Evolutionary conservation across 257 asterid genomes (phyloP), one percentile per base, ranked within the genome.

Genomic region (Ehretia macrophylla): DNA sequence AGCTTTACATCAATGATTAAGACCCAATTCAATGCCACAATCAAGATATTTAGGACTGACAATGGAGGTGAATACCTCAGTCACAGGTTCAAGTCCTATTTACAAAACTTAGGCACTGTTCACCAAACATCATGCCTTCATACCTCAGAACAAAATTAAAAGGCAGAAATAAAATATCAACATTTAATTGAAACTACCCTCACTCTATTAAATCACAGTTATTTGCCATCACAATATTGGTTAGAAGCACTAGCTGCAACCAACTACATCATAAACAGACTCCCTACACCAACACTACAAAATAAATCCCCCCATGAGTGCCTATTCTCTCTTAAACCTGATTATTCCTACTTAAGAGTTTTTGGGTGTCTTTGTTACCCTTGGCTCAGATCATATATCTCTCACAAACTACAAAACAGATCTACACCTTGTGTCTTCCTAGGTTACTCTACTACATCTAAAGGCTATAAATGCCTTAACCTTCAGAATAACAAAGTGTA

Each of bases 371-470:
- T n/a, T n/a, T n/a, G n/a, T n/a, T n/a, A n/a, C n/a, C n/a, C n/a
- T n/a, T n/a, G n/a, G n/a, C n/a, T n/a, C n/a, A n/a, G n/a, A n/a
- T n/a, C n/a, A n/a, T 1, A n/a, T n/a, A n/a, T n/a, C n/a, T n/a
- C n/a, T n/a, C n/a, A n/a, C n/a, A n/a, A n/a, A n/a, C n/a, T n/a
- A n/a, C n/a, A n/a, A n/a, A n/a, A n/a, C n/a, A n/a, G n/a, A n/a
- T 61, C 51, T 11, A 35, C 5, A 10, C 50, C 57, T 0, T 62
- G 67, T 50, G 39, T 62, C n/a, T 62, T 62, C 17, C 5, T 62
- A 10, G 59, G 67, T 3, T 62, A 62, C 17, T 51, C 58, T 1
- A 1, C 0, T 0, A 32, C 17, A 4, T 45, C 45, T 13, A 46
- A 19, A 17, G 65, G 44, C 5, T 60, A 47, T 23, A 8, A 16